These are phyloP conservation scores for Flagelloscypha sp. DNA, from an alignment of 768 basidiomycete genomes.

Conservation along the genomic window DNA sequence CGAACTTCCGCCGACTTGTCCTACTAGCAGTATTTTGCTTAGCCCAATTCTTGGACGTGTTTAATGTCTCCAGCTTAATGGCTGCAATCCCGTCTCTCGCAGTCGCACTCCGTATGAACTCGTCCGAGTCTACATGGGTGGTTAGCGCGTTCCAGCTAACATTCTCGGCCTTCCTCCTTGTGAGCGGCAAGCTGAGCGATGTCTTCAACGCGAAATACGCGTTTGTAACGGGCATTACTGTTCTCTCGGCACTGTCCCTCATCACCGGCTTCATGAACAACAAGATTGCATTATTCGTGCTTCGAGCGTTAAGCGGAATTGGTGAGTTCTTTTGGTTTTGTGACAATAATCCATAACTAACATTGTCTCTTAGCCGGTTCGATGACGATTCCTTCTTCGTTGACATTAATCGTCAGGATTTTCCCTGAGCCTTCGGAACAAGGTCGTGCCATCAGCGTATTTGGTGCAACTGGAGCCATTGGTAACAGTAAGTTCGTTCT, in stretches of 20 bases:
- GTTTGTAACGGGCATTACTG: too few relatives aligned
- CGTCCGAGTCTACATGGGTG: conserved; percentile 28
- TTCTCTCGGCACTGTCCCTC: conserved; percentile 30
- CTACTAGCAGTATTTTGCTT: conserved; percentile 31
- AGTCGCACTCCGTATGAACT: conserved; percentile 12
- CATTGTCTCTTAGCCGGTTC: conserved; percentile 27
- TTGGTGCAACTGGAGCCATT: conserved; percentile 37
- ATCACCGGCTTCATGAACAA: conserved; percentile 39
- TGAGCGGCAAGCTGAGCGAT: conserved; percentile 32
- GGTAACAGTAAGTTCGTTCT: conserved; percentile 30
- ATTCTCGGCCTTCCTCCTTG: conserved; percentile 35
- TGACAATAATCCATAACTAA: neutral
- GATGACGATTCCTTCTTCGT: conserved; percentile 42
- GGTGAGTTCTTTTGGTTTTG: too few relatives aligned
- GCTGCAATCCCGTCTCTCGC: conserved; percentile 29
- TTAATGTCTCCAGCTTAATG: conserved; percentile 34
- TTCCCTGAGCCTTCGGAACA: conserved; percentile 41
- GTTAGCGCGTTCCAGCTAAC: conserved; percentile 32
- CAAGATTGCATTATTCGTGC: conserved; percentile 39
- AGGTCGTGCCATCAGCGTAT: conserved; percentile 37
- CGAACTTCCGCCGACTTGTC: conserved; percentile 17
- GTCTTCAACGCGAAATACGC: conserved; percentile 33
- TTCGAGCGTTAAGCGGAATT: conserved; percentile 45
- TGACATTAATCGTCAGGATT: conserved; percentile 40
- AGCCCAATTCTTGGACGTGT: conserved; percentile 35